Evolutionary conservation across 2,329 filamentous ascomycete genomes (phyloP), one percentile per base, ranked within the genome.

Genomic region (Chaetomiaceae sp.): DNA sequence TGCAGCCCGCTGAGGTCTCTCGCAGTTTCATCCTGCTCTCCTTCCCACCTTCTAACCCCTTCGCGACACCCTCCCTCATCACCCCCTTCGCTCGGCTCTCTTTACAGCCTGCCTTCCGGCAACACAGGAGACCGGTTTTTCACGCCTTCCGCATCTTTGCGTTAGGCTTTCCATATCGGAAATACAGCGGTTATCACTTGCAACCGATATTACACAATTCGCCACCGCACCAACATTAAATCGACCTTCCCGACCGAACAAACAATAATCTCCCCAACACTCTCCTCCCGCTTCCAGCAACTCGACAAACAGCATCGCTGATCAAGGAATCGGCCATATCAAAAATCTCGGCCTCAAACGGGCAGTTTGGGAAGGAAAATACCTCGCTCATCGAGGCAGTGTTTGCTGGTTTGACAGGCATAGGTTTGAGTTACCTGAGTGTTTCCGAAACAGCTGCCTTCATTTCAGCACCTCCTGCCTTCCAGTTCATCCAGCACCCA

Each of bases 11-110:
- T 48, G 44, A 54, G 61, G 58, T 55, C 47, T 57, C 48, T 58
- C 53, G 40, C 51, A 41, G 63, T 66, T 66, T 64, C 63, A 64
- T 58, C 63, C 58, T 55, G 52, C 50, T 62, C 61, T 63, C 55
- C 56, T 61, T 48, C 58, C 61, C 53, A 46, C 49, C 51, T 60
- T 51, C 60, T 57, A 63, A 64, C 61, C 55, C 57, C 60, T 55
- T 59, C 64, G 61, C 64, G 58, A 65, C 60, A 59, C 38, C 51
- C 41, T 36, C 45, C 45, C 37, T 54, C 54, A 54, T 59, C 54
- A 20, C 38, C 55, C 56, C 55, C 50, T 56, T 49, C 30, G 38
- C 33, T 46, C 37, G 36, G 38, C 23, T 41, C 41, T 41, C 36
- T n/a, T 47, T 23, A 49, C 14, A 29, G n/a, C n/a, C 41, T 18